Conservation (phyloP, 1,139 yeast species). For the Entelexis paramagnoliae region DNA sequence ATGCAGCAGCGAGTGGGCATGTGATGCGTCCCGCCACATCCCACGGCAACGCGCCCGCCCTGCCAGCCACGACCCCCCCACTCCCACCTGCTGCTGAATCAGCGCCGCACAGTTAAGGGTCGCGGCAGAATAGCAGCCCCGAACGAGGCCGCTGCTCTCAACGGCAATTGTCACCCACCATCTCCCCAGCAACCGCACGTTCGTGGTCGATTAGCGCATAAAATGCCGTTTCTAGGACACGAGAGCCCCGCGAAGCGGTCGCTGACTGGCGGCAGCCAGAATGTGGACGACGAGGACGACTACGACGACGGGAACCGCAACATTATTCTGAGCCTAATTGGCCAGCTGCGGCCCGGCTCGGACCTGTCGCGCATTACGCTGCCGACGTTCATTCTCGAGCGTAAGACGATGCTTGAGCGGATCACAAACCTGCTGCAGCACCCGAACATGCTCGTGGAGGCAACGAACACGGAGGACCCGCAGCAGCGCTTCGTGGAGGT, state of each 20-base stretch:
- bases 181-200: not conserved
- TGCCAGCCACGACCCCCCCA: not conserved
- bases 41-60: not conserved
- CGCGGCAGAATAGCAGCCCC: not conserved
- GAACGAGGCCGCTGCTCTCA: not conserved
- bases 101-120: not conserved
- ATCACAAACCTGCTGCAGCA: conserved; percentile 82
- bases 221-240: not conserved
- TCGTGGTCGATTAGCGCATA: not conserved
- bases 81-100: not conserved
- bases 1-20: not conserved
- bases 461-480: conserved; percentile 48
- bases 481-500: conserved; percentile 60
- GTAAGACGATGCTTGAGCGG: conserved; percentile 92
- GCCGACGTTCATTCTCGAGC: conserved; percentile 89
- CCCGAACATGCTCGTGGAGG: conserved; percentile 63
- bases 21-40: not conserved
- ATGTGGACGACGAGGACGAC: conserved; percentile 62
- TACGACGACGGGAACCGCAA: conserved; percentile 83
- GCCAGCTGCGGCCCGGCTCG: conserved; percentile 86
- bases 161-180: not conserved
- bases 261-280: not conserved
- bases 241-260: conserved; percentile 9
- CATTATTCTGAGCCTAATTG: conserved; percentile 71
- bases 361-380: conserved; percentile 83